Conservation (phyloP, 805 yeast genomes). For the Hermanozyma aechmeae region DNA sequence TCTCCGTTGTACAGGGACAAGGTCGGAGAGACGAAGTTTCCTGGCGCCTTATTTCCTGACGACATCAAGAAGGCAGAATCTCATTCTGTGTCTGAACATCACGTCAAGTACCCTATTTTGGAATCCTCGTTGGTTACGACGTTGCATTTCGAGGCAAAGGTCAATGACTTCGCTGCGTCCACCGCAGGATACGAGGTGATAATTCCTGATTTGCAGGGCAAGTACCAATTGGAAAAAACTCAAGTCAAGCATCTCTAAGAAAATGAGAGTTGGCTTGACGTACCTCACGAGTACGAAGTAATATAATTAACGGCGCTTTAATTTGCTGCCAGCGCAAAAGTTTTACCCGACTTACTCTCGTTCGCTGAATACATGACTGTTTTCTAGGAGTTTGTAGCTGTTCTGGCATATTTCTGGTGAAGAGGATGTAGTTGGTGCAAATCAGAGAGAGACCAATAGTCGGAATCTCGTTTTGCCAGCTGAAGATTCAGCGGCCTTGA, state of each 20-base stretch:
- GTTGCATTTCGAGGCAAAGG: slow-evolving; percentile 64
- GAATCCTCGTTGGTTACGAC: slow-evolving; percentile 55
- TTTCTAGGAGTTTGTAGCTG: too few relatives aligned
- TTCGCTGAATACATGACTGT: too few relatives aligned
- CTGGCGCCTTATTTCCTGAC: slow-evolving; percentile 29
- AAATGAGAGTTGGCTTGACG: too few relatives aligned
- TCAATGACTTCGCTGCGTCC: slow-evolving; percentile 33
- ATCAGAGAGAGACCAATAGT: too few relatives aligned
- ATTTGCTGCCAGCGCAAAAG: too few relatives aligned
- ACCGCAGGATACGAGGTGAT: slow-evolving; percentile 61
- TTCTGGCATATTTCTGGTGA: too few relatives aligned
- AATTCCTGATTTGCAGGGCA: slow-evolving; percentile 49
- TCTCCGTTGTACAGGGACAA: slow-evolving; percentile 15
- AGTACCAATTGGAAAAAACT: slow-evolving; percentile 19
- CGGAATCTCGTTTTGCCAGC: too few relatives aligned
- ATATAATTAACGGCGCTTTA: too few relatives aligned
- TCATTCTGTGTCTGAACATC: slow-evolving; percentile 15
- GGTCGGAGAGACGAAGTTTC: slow-evolving; percentile 19
- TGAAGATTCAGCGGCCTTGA: too few relatives aligned
- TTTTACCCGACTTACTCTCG: too few relatives aligned
- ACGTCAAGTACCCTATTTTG: slow-evolving; percentile 45
- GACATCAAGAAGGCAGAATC: slow-evolving; percentile 4
- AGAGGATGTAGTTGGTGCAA: too few relatives aligned
- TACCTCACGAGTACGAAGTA: too few relatives aligned
- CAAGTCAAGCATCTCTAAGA: slow-evolving; percentile 22